A percentile compares a stretch with the other conserved stretches of the same genome.
These are phyloP conservation scores for Coelastrella sp. DNA, from an alignment of 139 green algal genomes.

Conservation along the genomic window DNA sequence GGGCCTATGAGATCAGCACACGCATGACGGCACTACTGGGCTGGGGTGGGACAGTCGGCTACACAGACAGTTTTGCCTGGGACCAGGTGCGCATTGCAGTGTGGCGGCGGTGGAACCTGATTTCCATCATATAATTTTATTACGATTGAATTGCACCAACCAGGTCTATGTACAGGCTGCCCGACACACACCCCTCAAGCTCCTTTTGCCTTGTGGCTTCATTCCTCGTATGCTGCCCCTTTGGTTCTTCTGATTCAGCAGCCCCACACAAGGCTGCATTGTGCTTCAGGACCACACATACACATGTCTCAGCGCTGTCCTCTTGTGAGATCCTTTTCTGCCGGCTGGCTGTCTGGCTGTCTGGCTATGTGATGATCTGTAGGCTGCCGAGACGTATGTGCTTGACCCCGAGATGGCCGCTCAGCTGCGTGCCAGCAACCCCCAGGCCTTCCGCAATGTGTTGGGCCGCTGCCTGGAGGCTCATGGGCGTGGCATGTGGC, in stretches of 20 bases:
- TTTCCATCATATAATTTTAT: too few species aligned
- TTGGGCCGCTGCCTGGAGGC: slow-evolving; percentile 95
- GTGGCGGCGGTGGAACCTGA: too few species aligned
- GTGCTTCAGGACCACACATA: too few species aligned
- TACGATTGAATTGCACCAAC: too few species aligned
- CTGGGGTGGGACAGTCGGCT: slow-evolving; percentile 93
- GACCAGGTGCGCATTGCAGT: slow-evolving; percentile 59
- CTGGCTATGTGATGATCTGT: neutral
- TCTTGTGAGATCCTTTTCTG: too few species aligned
- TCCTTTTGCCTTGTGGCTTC: too few species aligned
- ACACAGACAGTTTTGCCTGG: slow-evolving; percentile 94
- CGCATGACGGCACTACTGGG: slow-evolving; percentile 97
- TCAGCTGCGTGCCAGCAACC: slow-evolving; percentile 79
- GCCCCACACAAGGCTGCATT: too few species aligned
- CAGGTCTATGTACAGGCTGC: too few species aligned
- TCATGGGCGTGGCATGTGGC: slow-evolving; percentile 93
- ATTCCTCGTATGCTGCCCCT: neutral
- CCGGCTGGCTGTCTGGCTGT: too few species aligned
- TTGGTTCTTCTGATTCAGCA: too few species aligned
- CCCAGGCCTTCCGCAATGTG: slow-evolving; percentile 87
- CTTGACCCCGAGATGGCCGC: slow-evolving; percentile 87
- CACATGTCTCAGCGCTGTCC: too few species aligned
- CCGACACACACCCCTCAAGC: too few species aligned
- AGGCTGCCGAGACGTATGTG: slow-evolving; percentile 91
- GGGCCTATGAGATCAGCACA: slow-evolving; percentile 93